Conservation (phyloP, 192 early-diverging fungal genomes). For the Coemansia sp. region DNA sequence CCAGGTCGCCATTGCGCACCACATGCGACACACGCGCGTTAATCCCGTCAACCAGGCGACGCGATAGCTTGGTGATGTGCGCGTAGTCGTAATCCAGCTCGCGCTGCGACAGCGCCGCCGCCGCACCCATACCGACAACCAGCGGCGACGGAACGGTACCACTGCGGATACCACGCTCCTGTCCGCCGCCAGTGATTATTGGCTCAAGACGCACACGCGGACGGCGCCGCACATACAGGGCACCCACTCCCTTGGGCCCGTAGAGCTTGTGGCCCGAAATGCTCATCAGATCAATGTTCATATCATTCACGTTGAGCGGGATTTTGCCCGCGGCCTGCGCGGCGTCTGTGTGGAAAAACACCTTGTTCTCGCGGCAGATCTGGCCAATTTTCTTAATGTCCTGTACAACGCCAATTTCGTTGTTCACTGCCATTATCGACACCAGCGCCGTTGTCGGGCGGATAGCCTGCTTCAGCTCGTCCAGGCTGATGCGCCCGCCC, state of each 20-base stretch:
- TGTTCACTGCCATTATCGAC: constrained; percentile 97
- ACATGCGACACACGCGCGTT: constrained; percentile 75
- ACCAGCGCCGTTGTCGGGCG: constrained; percentile 88
- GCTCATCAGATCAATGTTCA: constrained; percentile 94
- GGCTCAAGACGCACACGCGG: constrained; percentile 93
- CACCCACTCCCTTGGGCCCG: constrained; percentile 96
- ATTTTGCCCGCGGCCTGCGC: constrained; percentile 97
- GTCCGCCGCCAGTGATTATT: constrained; percentile 89
- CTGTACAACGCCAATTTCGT: constrained; percentile 98
- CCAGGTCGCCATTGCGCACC: constrained; percentile 85
- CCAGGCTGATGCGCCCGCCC: constrained; percentile 82
- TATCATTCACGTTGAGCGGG: constrained; percentile 83
- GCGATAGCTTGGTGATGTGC: constrained; percentile 70
- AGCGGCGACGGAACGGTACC: constrained; percentile 93
- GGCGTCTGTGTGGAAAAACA: constrained; percentile 97
- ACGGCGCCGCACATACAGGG: constrained; percentile 86
- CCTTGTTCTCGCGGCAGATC: constrained; percentile 80
- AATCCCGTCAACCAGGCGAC: constrained; percentile 79
- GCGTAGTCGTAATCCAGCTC: constrained; percentile 85
- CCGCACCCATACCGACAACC: constrained; percentile 87
- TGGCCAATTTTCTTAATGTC: constrained; percentile 87
- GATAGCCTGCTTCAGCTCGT: constrained; percentile 77
- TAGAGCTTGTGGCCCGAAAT: constrained; percentile 98
- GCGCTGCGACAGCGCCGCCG: constrained; percentile 71
- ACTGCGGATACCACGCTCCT: constrained; percentile 90